A percentile compares a stretch with the other conserved stretches of the same genome.
Conservation (phyloP, 495 filamentous ascomycete species). For the Cercophora newfieldiana region DNA sequence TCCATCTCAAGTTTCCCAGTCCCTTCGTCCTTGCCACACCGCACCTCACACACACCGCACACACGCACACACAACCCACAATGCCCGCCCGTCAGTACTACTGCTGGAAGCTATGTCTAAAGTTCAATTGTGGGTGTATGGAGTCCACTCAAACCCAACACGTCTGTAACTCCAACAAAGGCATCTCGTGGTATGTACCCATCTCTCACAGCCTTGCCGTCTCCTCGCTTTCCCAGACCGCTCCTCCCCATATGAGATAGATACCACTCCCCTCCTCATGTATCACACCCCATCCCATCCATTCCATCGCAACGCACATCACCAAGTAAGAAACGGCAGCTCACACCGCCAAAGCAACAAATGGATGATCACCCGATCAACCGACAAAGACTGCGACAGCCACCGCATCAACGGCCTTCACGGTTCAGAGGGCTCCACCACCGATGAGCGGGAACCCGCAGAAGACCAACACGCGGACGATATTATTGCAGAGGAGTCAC, state of each 20-base stretch:
- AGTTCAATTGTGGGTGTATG: slow-evolving; percentile 30
- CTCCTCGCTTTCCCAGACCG: neutral
- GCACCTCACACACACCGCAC: neutral
- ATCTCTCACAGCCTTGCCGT: neutral
- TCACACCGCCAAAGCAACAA: slow-evolving; percentile 10
- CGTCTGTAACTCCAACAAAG: slow-evolving; percentile 19
- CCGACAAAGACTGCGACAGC: slow-evolving; percentile 25
- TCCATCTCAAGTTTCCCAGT: neutral
- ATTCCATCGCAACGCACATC: neutral
- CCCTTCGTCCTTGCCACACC: neutral
- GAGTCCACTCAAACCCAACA: slow-evolving; percentile 20
- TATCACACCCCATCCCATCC: neutral
- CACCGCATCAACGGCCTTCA: slow-evolving; percentile 23
- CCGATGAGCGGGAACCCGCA: neutral
- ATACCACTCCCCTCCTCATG: neutral
- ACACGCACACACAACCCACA: neutral
- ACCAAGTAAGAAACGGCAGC: neutral
- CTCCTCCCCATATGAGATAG: neutral
- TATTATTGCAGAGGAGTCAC: neutral
- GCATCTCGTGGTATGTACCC: slow-evolving; percentile 16
- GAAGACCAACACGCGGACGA: neutral
- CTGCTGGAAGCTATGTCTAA: slow-evolving; percentile 32
- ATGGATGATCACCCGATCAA: slow-evolving; percentile 24
- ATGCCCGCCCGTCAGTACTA: slow-evolving; percentile 21
- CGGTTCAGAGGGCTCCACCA: neutral